Conservation (phyloP, 164 flowering plant genomes). For the Berberis thunbergii region DNA sequence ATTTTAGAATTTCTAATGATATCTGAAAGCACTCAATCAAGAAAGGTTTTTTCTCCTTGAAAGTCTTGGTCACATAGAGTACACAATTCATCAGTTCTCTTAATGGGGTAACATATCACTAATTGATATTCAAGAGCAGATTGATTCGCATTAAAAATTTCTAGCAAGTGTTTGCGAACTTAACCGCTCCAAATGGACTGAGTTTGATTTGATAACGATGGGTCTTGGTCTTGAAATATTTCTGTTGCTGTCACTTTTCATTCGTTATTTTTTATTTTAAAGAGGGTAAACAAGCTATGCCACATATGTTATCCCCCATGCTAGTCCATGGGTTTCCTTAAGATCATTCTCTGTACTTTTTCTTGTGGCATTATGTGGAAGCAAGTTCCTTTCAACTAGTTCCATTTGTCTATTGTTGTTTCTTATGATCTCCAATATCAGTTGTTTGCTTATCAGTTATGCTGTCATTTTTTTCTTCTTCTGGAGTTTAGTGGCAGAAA, state of each 20-base stretch:
- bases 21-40: too few relatives aligned
- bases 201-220: conserved; percentile 78
- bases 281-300: conserved; percentile 22
- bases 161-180: conserved; percentile 65
- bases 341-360: conserved; percentile 31
- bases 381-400: conserved; percentile 90
- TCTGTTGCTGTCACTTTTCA: conserved; percentile 45
- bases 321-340: conserved; percentile 22
- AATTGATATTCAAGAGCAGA: conserved; percentile 37
- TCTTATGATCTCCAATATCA: neutral
- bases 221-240: conserved; percentile 50
- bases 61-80: conserved; percentile 46
- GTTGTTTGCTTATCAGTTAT: conserved; percentile 2
- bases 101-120: conserved; percentile 23
- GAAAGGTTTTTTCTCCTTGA: conserved; percentile 79
- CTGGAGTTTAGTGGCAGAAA: conserved; percentile 75
- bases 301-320: conserved; percentile 17
- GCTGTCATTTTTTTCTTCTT: neutral
- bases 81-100: conserved; percentile 11
- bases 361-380: conserved; percentile 58
- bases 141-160: conserved; percentile 49
- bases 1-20: too few relatives aligned
- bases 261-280: conserved; percentile 45
- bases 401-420: conserved; percentile 40
- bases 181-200: conserved; percentile 96